phyloP scores from a whole-genome alignment of 2,329 filamentous ascomycete genomes.

The Xenoacremonium recifei region DNA sequence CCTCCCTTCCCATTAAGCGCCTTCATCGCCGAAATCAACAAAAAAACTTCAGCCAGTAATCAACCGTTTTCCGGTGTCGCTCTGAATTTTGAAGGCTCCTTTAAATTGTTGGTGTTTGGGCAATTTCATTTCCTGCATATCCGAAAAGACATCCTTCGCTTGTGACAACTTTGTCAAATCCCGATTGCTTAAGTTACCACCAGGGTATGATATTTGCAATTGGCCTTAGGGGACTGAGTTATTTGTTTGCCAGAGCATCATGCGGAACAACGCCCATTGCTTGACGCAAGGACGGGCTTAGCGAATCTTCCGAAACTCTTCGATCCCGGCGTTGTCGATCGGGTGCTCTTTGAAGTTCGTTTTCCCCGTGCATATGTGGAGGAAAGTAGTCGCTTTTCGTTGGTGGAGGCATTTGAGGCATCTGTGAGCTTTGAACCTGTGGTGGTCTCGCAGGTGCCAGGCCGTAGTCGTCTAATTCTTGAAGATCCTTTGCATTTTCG shows the following conservation, averaged over 20 bases:
- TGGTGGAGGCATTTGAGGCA: conserved; percentile 18
- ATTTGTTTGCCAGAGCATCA: conserved; percentile 18
- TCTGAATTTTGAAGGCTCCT: too few relatives aligned
- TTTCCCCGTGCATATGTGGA: conserved; percentile 10
- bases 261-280: conserved; percentile 19
- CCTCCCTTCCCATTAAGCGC: too few relatives aligned
- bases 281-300: conserved; percentile 22
- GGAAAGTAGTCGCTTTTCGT: neutral
- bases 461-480: conserved; percentile 28
- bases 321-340: conserved; percentile 1
- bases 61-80: too few relatives aligned
- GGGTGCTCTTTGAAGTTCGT: conserved; percentile 3
- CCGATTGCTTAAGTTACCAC: too few relatives aligned
- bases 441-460: conserved; percentile 5
- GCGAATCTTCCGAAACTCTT: conserved; percentile 19
- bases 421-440: conserved; percentile 1
- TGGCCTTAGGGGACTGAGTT: too few relatives aligned
- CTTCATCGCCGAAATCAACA: too few relatives aligned
- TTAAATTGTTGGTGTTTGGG: too few relatives aligned
- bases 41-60: too few relatives aligned
- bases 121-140: too few relatives aligned
- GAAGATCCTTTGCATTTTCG: conserved; percentile 22
- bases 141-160: too few relatives aligned
- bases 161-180: too few relatives aligned
- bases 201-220: too few relatives aligned